These are phyloP conservation scores for Sporothrix luriei DNA, from an alignment of 2,329 filamentous ascomycete species.

Conservation along the genomic window DNA sequence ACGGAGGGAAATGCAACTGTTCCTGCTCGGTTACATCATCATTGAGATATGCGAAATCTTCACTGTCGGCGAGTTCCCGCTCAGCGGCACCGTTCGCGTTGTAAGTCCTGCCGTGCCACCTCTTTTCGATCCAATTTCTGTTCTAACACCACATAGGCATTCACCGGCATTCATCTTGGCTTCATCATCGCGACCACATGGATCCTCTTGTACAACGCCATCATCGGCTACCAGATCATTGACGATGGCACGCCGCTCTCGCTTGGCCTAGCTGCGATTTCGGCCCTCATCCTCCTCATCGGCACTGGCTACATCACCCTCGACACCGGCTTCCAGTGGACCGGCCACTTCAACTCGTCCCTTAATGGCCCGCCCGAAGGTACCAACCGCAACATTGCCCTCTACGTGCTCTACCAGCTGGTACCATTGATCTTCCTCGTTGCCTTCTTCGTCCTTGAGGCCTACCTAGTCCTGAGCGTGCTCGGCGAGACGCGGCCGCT, in stretches of 20 bases:
- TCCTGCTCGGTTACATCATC: conserved; percentile 81
- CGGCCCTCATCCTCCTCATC: conserved; percentile 73
- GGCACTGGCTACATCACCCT: conserved; percentile 95
- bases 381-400: conserved; percentile 73
- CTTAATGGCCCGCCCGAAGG: conserved; percentile 53
- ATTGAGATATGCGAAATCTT: conserved; percentile 96
- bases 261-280: conserved; percentile 71
- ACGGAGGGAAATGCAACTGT: conserved; percentile 94
- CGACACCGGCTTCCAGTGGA: conserved; percentile 88
- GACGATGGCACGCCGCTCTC: conserved; percentile 91
- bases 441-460: conserved; percentile 80
- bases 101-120: conserved; percentile 52
- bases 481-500: conserved; percentile 91
- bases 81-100: conserved; percentile 69
- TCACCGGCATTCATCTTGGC: conserved; percentile 87
- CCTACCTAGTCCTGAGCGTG: conserved; percentile 79
- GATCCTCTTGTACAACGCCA: conserved; percentile 87
- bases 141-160: conserved; percentile 59
- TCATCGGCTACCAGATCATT: conserved; percentile 89
- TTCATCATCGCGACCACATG: conserved; percentile 85
- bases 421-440: conserved; percentile 87
- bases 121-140: too few species aligned
- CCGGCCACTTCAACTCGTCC: conserved; percentile 71
- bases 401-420: conserved; percentile 94
- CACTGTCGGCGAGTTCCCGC: conserved; percentile 84